These are phyloP conservation scores for Pythium brachiatum DNA, from an alignment of 352 stramenopile species.

Conservation along the genomic window DNA sequence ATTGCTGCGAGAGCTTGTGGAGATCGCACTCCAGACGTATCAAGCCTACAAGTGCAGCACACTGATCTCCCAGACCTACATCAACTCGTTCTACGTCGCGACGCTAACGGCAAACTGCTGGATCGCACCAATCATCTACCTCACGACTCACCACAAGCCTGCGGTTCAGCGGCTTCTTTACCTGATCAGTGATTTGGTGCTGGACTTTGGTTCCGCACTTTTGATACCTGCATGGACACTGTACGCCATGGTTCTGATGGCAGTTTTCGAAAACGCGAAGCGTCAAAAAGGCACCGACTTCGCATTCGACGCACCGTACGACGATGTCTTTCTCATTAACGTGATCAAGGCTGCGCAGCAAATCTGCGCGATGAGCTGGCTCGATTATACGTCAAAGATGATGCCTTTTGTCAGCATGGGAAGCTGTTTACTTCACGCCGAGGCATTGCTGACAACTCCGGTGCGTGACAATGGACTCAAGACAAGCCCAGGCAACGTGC, in stretches of 20 bases:
- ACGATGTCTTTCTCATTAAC: not conserved
- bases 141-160: not conserved
- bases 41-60: conserved; percentile 1
- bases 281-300: no score
- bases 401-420: not conserved
- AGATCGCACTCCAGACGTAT: conserved; percentile 3
- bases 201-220: not conserved
- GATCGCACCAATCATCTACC: conserved; percentile 1
- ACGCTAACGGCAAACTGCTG: conserved; percentile 1
- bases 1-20: not conserved
- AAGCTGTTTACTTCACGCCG: not conserved
- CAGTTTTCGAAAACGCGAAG: no score
- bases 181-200: not conserved
- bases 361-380: not conserved
- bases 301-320: not conserved
- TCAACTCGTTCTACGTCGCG: not conserved
- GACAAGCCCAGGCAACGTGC: not conserved
- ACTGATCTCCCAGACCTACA: not conserved
- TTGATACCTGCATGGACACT: not conserved
- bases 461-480: not conserved
- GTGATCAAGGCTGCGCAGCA: not conserved
- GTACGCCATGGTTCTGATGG: not conserved
- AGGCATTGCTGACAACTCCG: not conserved
- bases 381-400: not conserved
- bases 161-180: not conserved